These are phyloP conservation scores for Hericium erinaceus DNA, from an alignment of 768 basidiomycete genomes.

Conservation along the genomic window DNA sequence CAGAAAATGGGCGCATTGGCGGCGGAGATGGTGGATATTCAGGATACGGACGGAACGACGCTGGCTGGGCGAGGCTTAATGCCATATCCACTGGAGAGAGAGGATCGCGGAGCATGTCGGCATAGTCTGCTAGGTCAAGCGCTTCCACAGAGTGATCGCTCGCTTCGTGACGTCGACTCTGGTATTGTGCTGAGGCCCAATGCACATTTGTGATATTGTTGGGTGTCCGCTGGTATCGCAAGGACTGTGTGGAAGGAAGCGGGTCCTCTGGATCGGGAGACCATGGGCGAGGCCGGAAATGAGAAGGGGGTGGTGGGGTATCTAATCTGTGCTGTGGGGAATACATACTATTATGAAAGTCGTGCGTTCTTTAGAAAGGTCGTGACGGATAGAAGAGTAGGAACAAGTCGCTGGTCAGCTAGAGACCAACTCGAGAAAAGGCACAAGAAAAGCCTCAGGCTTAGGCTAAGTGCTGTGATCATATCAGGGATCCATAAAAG, in stretches of 20 bases:
- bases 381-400: too few species aligned
- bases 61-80: conserved; percentile 19
- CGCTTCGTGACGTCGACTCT: conserved; percentile 28
- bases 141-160: conserved; percentile 64
- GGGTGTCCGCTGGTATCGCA: conserved; percentile 13
- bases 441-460: too few species aligned
- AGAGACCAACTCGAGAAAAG: too few species aligned
- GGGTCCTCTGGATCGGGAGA: conserved; percentile 51
- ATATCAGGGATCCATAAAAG: too few species aligned
- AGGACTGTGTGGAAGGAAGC: conserved; percentile 22
- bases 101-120: conserved; percentile 24
- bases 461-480: too few species aligned
- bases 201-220: conserved; percentile 14
- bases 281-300: conserved; percentile 51
- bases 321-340: conserved; percentile 25
- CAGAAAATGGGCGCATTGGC: too few species aligned
- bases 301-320: conserved; percentile 40
- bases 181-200: conserved; percentile 10
- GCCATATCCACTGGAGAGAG: conserved; percentile 39
- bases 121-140: conserved; percentile 65
- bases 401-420: too few species aligned
- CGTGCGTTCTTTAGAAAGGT: too few species aligned
- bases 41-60: too few species aligned
- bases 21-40: too few species aligned
- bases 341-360: too few species aligned